Conservation (phyloP, 495 filamentous ascomycete species). For the Staphylotrichum longicolle region DNA sequence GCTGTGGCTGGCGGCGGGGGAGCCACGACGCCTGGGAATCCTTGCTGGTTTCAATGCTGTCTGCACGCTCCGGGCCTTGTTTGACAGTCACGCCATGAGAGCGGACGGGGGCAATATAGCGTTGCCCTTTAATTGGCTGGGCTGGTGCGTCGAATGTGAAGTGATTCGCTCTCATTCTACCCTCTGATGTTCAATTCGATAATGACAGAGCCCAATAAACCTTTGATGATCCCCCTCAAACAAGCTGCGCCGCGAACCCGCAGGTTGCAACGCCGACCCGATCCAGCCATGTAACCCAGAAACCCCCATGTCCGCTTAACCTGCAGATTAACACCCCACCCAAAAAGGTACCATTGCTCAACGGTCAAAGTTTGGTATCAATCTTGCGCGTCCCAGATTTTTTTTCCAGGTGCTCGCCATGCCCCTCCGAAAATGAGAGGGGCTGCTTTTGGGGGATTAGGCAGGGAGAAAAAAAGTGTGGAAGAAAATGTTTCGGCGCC, state of each 20-base stretch:
- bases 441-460: conserved; percentile 1
- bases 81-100: not conserved
- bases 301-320: conserved; percentile 23
- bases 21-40: not conserved
- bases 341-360: conserved; percentile 14
- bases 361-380: conserved; percentile 21
- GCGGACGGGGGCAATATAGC: no score
- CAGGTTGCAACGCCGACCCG: conserved; percentile 23
- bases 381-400: conserved; percentile 13
- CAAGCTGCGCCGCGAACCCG: conserved; percentile 22
- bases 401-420: not conserved
- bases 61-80: not conserved
- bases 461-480: not conserved
- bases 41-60: no score
- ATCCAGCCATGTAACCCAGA: conserved; percentile 16
- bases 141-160: conserved; percentile 4
- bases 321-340: conserved; percentile 25
- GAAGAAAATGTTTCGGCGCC: not conserved
- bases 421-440: conserved; percentile 9
- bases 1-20: not conserved
- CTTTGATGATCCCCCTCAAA: not conserved
- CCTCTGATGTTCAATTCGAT: not conserved
- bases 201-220: not conserved
- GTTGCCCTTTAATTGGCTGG: not conserved
- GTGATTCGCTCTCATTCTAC: conserved; percentile 11